phyloP scores from a whole-genome alignment of 805 yeast genomes.

The Teunomyces lycoperdinae region DNA sequence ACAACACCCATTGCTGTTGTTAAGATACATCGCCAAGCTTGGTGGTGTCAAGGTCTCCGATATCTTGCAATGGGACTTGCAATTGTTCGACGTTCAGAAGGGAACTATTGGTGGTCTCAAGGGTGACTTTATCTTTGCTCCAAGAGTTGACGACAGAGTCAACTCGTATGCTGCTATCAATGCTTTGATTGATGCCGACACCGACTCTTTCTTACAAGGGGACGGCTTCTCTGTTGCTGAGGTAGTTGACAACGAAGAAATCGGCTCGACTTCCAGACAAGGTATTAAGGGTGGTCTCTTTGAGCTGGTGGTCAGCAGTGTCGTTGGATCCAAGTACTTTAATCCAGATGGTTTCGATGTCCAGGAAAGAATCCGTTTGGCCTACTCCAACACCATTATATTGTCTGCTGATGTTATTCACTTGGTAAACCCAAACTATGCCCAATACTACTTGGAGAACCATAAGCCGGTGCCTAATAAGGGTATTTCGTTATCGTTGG shows the following conservation, averaged over 20 bases:
- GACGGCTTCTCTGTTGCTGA: conserved; percentile 57
- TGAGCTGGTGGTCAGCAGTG: conserved; percentile 62
- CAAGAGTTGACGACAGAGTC: conserved; percentile 81
- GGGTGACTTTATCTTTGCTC: conserved; percentile 74
- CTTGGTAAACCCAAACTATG: conserved; percentile 75
- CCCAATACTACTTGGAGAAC: conserved; percentile 64
- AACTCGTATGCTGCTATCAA: conserved; percentile 72
- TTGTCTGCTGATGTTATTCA: conserved; percentile 85
- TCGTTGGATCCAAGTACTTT: conserved; percentile 31
- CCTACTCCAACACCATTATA: conserved; percentile 73
- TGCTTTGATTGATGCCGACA: conserved; percentile 48
- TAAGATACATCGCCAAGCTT: conserved; percentile 65
- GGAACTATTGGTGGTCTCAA: conserved; percentile 77
- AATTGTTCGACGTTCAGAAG: conserved; percentile 77
- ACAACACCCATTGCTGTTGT: conserved; percentile 62
- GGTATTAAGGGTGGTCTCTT: conserved; percentile 80
- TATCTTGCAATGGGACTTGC: conserved; percentile 69
- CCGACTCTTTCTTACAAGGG: conserved; percentile 17
- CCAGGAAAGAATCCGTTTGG: conserved; percentile 31
- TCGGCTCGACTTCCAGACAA: conserved; percentile 76
- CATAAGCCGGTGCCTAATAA: conserved; percentile 79
- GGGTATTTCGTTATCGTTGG: conserved; percentile 69
- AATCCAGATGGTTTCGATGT: conserved; percentile 15
- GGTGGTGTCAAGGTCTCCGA: conserved; percentile 59
- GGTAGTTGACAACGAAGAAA: conserved; percentile 77